A percentile compares a stretch with the other conserved stretches of the same genome.
These are phyloP conservation scores for Fragosphaeria purpurea DNA, from an alignment of 2,329 filamentous ascomycete species.

Conservation along the genomic window DNA sequence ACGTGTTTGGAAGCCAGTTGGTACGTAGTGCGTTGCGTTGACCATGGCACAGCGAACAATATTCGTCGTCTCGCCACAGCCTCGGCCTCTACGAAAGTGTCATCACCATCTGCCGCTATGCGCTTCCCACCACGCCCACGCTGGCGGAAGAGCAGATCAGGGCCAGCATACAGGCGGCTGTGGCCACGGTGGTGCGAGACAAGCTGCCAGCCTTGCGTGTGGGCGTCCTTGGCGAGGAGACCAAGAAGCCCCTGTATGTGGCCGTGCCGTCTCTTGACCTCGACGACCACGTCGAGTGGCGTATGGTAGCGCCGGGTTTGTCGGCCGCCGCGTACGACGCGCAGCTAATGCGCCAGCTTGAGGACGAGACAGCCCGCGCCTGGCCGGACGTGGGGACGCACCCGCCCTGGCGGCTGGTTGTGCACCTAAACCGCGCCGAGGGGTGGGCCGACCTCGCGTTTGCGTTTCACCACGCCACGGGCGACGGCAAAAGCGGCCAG, in stretches of 20 bases:
- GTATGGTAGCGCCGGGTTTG: slow-evolving; percentile 6
- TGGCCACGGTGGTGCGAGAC: slow-evolving; percentile 31
- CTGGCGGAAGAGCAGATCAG: slow-evolving; percentile 5
- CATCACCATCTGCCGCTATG: slow-evolving; percentile 34
- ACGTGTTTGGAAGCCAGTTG: too few relatives aligned
- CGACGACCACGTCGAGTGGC: slow-evolving; percentile 30
- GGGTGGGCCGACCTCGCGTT: slow-evolving; percentile 33
- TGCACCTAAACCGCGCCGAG: slow-evolving; percentile 19
- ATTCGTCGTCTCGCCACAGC: slow-evolving; percentile 34
- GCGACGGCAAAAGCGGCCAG: slow-evolving; percentile 39
- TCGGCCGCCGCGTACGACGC: slow-evolving; percentile 19
- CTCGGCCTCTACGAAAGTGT: slow-evolving; percentile 39
- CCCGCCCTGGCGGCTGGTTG: slow-evolving; percentile 38
- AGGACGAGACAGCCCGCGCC: slow-evolving; percentile 28
- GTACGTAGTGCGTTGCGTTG: too few relatives aligned
- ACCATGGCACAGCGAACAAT: slow-evolving; percentile 28
- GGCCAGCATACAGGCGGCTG: slow-evolving; percentile 25
- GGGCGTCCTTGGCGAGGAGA: slow-evolving; percentile 36
- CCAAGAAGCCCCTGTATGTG: slow-evolving; percentile 32
- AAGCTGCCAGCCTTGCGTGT: slow-evolving; percentile 38
- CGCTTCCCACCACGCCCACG: slow-evolving; percentile 4
- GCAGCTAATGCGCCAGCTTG: slow-evolving; percentile 23
- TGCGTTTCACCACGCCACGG: slow-evolving; percentile 41
- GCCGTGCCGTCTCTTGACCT: slow-evolving; percentile 34
- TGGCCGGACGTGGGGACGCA: slow-evolving; percentile 30